A percentile compares a stretch with the other conserved stretches of the same genome.
These are phyloP conservation scores for Mortierella sp. DNA, from an alignment of 371 early-diverging fungal species.

Conservation along the genomic window DNA sequence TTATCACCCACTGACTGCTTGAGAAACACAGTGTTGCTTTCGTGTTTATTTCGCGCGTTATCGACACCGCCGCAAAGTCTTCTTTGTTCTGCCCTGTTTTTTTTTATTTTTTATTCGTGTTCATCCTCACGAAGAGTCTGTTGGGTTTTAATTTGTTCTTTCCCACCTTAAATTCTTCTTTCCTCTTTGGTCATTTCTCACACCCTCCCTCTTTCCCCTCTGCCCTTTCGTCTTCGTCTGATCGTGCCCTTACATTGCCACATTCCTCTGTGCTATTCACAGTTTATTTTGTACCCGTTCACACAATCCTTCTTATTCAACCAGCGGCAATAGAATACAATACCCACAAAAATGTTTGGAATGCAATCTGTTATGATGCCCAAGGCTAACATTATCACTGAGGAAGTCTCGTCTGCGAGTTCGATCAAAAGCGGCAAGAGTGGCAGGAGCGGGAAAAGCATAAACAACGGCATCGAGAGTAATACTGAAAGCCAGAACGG, in stretches of 20 bases:
- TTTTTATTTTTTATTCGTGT: neutral
- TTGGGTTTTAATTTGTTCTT: slow-evolving; percentile 1
- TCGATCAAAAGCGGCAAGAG: slow-evolving; percentile 53
- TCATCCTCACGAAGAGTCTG: neutral
- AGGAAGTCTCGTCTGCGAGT: slow-evolving; percentile 36
- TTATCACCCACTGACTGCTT: too few relatives aligned
- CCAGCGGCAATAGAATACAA: neutral
- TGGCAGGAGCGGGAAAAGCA: slow-evolving; percentile 37
- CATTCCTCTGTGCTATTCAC: neutral
- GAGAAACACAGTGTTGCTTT: too few relatives aligned
- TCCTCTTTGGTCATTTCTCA: neutral
- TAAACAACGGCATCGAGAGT: slow-evolving; percentile 4
- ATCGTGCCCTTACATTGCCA: neutral
- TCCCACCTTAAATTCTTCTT: neutral
- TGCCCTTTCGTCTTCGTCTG: neutral
- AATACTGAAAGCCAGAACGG: slow-evolving; percentile 1
- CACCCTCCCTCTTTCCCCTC: neutral
- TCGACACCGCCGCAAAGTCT: too few relatives aligned
- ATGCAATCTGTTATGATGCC: slow-evolving; percentile 34
- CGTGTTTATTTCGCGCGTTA: too few relatives aligned
- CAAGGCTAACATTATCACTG: slow-evolving; percentile 16
- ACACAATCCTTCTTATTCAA: neutral
- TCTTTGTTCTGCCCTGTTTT: too few relatives aligned
- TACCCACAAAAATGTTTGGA: slow-evolving; percentile 34
- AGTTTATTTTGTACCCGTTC: neutral